Evolutionary conservation across 1,284 basidiomycete species (phyloP).

Genomic region (Kalmanozyma brasiliensis): DNA sequence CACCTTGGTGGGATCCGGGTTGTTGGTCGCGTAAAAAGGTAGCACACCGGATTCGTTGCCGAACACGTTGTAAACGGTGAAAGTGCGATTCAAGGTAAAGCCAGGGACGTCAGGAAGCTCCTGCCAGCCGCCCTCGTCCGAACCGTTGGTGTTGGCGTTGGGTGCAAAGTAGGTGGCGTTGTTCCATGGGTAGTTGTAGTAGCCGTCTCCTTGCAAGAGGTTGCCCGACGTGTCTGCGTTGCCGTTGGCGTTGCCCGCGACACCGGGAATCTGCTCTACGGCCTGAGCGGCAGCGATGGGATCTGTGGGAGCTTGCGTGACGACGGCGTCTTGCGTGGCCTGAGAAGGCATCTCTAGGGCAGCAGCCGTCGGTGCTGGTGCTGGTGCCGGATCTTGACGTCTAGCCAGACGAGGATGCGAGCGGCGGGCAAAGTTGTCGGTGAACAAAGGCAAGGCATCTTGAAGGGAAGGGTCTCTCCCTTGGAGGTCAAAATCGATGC

Average conservation of each 20-base stretch:
- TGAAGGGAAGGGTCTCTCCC: conserved; percentile 7
- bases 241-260: conserved; percentile 20
- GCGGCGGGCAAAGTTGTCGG: conserved; percentile 6
- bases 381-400: conserved; percentile 15
- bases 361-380: too few relatives aligned
- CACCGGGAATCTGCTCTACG: conserved; percentile 32
- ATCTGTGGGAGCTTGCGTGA: conserved; percentile 19
- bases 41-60: conserved; percentile 46
- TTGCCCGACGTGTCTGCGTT: conserved; percentile 25
- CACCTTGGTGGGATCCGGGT: conserved; percentile 36
- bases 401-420: conserved; percentile 4
- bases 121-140: conserved; percentile 69
- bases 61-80: conserved; percentile 33
- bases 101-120: conserved; percentile 29
- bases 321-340: conserved; percentile 18
- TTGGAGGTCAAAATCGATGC: conserved; percentile 25
- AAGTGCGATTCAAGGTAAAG: conserved; percentile 48
- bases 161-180: conserved; percentile 19
- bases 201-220: conserved; percentile 37
- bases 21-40: conserved; percentile 54
- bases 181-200: conserved; percentile 35
- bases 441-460: conserved; percentile 17
- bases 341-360: background rate
- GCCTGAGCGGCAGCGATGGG: conserved; percentile 30
- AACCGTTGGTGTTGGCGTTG: conserved; percentile 24